Evolutionary conservation across 2,329 filamentous ascomycete species (phyloP).

Genomic region (Botrytis galanthina): DNA sequence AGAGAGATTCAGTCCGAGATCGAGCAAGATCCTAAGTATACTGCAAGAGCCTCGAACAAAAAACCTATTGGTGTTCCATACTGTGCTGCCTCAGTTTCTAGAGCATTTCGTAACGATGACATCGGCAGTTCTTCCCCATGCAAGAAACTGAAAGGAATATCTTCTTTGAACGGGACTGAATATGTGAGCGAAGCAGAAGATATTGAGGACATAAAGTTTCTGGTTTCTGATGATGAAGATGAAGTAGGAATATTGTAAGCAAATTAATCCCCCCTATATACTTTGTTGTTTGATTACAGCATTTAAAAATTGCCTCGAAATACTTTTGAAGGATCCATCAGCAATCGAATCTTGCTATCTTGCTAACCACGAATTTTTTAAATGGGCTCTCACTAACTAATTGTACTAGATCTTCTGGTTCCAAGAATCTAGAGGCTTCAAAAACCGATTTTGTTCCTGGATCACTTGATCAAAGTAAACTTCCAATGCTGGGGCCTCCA

Average conservation of each 20-base stretch:
- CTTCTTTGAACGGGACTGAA: not conserved
- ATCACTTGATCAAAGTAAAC: conserved; percentile 55
- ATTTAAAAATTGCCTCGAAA: not conserved
- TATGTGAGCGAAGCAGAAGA: conserved; percentile 33
- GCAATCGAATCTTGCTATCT: not conserved
- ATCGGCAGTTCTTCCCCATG: not conserved
- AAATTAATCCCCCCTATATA: not conserved
- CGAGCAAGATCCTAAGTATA: conserved; percentile 32
- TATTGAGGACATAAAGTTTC: conserved; percentile 41
- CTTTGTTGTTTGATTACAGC: not conserved
- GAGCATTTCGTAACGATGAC: conserved; percentile 28
- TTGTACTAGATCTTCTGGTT: not conserved
- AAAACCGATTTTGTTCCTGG: conserved; percentile 66
- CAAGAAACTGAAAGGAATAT: conserved; percentile 19
- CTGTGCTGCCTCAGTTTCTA: conserved; percentile 35
- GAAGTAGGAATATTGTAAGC: conserved; percentile 26
- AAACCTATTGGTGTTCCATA: conserved; percentile 34
- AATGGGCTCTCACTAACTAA: not conserved
- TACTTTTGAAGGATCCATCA: not conserved
- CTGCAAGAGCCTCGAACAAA: conserved; percentile 25
- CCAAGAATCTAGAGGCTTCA: conserved; percentile 17
- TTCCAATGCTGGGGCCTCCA: conserved; percentile 66
- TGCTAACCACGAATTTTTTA: not conserved
- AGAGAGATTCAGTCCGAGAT: conserved; percentile 17
- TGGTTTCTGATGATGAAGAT: conserved; percentile 41